A percentile compares a stretch with the other conserved stretches of the same genome.
These are phyloP conservation scores for Tetrapisispora phaffii DNA, from an alignment of 805 yeast species.

Conservation along the genomic window DNA sequence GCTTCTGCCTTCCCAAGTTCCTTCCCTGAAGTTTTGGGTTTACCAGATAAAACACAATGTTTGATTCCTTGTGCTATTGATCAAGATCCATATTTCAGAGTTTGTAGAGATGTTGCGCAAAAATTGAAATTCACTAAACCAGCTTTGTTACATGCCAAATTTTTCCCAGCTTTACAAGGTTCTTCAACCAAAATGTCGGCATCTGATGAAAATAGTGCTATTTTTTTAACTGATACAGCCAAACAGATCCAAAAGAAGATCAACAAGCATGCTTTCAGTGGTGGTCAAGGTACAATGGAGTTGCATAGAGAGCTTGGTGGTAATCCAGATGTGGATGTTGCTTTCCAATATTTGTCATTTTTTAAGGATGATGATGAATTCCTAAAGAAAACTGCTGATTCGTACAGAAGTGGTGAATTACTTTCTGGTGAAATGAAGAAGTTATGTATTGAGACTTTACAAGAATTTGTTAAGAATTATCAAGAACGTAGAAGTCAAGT, in stretches of 20 bases:
- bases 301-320: slow-evolving; percentile 90
- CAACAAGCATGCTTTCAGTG: slow-evolving; percentile 93
- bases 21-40: slow-evolving; percentile 84
- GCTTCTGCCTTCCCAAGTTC: slow-evolving; percentile 94
- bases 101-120: slow-evolving; percentile 93
- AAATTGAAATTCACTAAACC: slow-evolving; percentile 87
- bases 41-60: slow-evolving; percentile 86
- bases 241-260: slow-evolving; percentile 88
- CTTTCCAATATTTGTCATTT: slow-evolving; percentile 85
- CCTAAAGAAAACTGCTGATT: slow-evolving; percentile 48
- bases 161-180: slow-evolving; percentile 97
- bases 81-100: slow-evolving; percentile 97
- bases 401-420: slow-evolving; percentile 70
- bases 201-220: slow-evolving; percentile 79
- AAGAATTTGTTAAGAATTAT: slow-evolving; percentile 68
- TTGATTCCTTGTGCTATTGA: slow-evolving; percentile 98
- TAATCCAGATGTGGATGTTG: slow-evolving; percentile 89
- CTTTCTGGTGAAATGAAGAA: slow-evolving; percentile 91
- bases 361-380: slow-evolving; percentile 83
- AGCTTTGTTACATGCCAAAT: slow-evolving; percentile 82
- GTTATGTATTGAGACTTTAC: slow-evolving; percentile 69
- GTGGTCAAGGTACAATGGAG: slow-evolving; percentile 80
- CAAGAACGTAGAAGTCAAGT: slow-evolving; percentile 68
- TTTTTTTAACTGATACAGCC: slow-evolving; percentile 90
- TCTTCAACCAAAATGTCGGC: slow-evolving; percentile 96